Conservation (phyloP, 441 rosid genomes). For the Jatropha podagrica region DNA sequence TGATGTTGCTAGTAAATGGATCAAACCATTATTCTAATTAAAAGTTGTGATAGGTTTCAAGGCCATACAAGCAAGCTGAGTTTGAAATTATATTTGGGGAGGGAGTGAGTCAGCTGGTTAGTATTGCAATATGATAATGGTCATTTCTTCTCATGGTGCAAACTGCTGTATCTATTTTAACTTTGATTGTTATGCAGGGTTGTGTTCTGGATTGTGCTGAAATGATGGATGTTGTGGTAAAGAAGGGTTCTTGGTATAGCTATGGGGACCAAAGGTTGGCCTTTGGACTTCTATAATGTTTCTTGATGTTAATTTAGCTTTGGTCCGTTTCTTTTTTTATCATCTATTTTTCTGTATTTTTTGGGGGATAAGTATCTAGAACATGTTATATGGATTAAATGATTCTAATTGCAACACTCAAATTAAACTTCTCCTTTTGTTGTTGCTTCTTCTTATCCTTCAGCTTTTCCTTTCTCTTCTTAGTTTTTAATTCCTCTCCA, state of each 20-base stretch:
- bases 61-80: constrained; percentile 97
- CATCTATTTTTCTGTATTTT: background rate
- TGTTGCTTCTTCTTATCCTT: background rate
- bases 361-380: background rate
- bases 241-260: constrained; percentile 97
- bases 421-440: background rate
- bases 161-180: constrained; percentile 21
- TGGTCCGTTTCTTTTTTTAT: background rate
- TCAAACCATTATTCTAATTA: constrained; percentile 5
- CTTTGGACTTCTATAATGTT: constrained; percentile 13
- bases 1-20: background rate
- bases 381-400: background rate
- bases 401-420: constrained; percentile 2
- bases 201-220: constrained; percentile 92
- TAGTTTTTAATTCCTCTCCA: background rate
- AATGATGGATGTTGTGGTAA: constrained; percentile 71
- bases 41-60: constrained; percentile 63
- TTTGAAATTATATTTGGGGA: constrained; percentile 93
- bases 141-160: constrained; percentile 14
- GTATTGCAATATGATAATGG: constrained; percentile 27
- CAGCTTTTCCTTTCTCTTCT: background rate
- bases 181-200: constrained; percentile 53
- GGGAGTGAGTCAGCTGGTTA: constrained; percentile 93
- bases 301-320: constrained; percentile 1
- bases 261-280: constrained; percentile 80